A percentile compares a stretch with the other conserved stretches of the same genome.
These are phyloP conservation scores for Phlyctochytrium planicorne DNA, from an alignment of 192 early-diverging fungal genomes.

Conservation along the genomic window DNA sequence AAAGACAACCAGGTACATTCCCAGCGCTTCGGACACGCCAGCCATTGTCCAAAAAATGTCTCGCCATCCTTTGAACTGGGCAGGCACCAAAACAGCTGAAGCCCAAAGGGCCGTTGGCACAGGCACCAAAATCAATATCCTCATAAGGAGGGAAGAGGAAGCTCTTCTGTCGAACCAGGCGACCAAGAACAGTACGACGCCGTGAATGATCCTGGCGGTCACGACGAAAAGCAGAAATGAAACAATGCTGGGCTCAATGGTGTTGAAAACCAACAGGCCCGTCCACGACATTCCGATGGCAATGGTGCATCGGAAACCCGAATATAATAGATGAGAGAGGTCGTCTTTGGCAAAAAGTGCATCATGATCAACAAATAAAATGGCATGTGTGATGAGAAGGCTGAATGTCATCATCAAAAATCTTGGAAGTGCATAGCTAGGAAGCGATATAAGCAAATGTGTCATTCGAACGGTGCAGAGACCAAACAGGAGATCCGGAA, in stretches of 20 bases:
- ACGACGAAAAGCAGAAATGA: neutral
- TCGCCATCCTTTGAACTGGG: neutral
- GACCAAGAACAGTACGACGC: neutral
- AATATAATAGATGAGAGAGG: neutral
- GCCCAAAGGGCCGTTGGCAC: neutral
- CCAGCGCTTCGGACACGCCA: neutral
- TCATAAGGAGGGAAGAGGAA: neutral
- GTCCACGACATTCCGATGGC: neutral
- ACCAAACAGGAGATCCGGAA: neutral
- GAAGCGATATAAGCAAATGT: neutral
- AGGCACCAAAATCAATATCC: neutral
- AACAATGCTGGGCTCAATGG: neutral
- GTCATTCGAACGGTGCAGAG: neutral
- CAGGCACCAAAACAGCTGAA: neutral
- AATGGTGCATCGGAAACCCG: neutral
- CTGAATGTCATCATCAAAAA: neutral
- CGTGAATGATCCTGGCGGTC: neutral
- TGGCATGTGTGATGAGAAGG: neutral
- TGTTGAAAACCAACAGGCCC: neutral
- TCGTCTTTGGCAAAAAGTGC: neutral
- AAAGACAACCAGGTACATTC: neutral
- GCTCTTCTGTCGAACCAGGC: neutral
- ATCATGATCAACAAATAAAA: neutral
- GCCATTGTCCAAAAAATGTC: neutral
- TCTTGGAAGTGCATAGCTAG: neutral